Conservation (phyloP, 495 filamentous ascomycete genomes). For the Extremus antarcticus region DNA sequence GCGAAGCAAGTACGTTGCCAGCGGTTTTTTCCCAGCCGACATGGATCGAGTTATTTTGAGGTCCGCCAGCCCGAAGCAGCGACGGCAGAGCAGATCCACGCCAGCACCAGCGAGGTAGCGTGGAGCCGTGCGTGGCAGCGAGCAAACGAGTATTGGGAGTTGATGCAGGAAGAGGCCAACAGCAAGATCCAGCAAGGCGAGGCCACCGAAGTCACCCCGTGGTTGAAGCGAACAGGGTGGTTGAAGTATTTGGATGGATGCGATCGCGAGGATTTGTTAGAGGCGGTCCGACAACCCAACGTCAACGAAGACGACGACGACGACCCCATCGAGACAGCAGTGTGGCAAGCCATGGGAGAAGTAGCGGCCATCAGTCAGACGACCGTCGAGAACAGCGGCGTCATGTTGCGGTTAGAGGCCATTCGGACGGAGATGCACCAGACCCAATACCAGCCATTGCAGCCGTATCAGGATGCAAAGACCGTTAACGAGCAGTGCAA, state of each 20-base stretch:
- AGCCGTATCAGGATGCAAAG: neutral
- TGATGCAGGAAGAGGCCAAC: too few species aligned
- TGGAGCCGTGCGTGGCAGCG: too few species aligned
- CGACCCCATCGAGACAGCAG: conserved; percentile 2
- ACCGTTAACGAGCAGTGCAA: conserved; percentile 1
- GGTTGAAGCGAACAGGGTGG: conserved; percentile 10
- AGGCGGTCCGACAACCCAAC: conserved; percentile 1
- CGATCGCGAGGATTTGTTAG: conserved; percentile 2
- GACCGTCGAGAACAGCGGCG: too few species aligned
- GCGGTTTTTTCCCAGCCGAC: conserved; percentile 1
- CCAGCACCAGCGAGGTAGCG: neutral
- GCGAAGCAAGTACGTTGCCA: neutral
- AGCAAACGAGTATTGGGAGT: too few species aligned
- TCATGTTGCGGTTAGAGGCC: too few species aligned
- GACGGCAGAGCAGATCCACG: neutral
- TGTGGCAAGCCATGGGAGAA: conserved; percentile 10
- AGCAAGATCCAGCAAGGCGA: conserved; percentile 3
- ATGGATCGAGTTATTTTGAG: neutral
- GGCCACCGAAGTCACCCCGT: conserved; percentile 11
- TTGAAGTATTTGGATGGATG: conserved; percentile 9
- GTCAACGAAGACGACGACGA: neutral
- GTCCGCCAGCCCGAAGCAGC: neutral
- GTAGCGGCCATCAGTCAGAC: conserved; percentile 3
- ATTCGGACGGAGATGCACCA: neutral
- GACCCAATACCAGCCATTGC: neutral